Percentiles rank a stretch among this genome's conserved stretches.
Conservation (phyloP, 371 early-diverging fungal genomes). For the Paraphysoderma sedebokerense region DNA sequence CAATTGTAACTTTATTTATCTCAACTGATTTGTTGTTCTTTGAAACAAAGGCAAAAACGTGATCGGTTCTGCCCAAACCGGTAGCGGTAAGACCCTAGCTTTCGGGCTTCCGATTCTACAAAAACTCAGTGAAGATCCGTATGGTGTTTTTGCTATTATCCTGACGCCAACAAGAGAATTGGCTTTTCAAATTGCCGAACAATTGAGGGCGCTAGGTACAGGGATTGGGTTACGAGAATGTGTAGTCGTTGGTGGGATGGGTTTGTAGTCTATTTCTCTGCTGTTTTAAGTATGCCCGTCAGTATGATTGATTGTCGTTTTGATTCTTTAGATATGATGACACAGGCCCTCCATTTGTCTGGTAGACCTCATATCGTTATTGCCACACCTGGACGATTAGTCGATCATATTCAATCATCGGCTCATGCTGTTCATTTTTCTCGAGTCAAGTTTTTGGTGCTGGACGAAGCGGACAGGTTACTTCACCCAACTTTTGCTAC, state of each 20-base stretch:
- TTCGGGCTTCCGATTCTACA: conserved; percentile 97
- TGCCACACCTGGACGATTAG: conserved; percentile 94
- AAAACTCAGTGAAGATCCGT: conserved; percentile 77
- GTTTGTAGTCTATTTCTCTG: conserved; percentile 7
- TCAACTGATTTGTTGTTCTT: conserved; percentile 1
- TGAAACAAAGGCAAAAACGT: conserved; percentile 50
- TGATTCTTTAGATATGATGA: conserved; percentile 57
- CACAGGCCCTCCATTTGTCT: conserved; percentile 71
- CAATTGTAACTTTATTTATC: neutral
- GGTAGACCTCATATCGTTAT: conserved; percentile 88
- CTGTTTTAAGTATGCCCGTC: neutral
- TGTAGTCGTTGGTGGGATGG: conserved; percentile 92
- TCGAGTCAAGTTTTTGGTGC: conserved; percentile 47
- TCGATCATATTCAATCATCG: conserved; percentile 74
- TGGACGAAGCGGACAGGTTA: conserved; percentile 97
- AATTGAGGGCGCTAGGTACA: conserved; percentile 81
- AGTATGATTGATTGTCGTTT: neutral
- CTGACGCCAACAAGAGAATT: conserved; percentile 96
- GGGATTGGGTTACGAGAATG: conserved; percentile 66
- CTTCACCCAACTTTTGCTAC: conserved; percentile 64
- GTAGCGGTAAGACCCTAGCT: conserved; percentile 98
- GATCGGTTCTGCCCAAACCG: conserved; percentile 96
- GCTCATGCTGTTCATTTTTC: conserved; percentile 43
- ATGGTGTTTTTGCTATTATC: conserved; percentile 83
- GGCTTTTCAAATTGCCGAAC: conserved; percentile 93